Conservation (phyloP, 495 filamentous ascomycete species). For the Penicillium psychrofluorescens region DNA sequence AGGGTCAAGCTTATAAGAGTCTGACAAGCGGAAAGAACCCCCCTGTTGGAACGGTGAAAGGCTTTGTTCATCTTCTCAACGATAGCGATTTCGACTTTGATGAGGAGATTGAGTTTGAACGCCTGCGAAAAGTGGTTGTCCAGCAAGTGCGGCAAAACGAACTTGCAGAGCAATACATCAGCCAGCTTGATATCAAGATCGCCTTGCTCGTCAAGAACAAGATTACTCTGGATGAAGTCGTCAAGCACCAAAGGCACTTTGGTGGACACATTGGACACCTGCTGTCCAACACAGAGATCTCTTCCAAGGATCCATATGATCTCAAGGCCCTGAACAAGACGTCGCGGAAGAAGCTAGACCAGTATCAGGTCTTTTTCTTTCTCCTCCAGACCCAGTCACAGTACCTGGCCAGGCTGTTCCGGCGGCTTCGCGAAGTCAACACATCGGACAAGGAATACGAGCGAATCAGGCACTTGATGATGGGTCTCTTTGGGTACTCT, state of each 20-base stretch:
- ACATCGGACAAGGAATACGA: constrained; percentile 89
- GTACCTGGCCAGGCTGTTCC: constrained; percentile 85
- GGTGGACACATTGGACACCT: constrained; percentile 85
- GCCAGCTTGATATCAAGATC: constrained; percentile 98
- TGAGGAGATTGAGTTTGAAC: constrained; percentile 94
- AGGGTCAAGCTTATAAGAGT: constrained; percentile 96
- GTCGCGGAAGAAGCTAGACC: constrained; percentile 86
- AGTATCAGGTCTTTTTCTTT: constrained; percentile 97
- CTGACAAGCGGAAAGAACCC: constrained; percentile 95
- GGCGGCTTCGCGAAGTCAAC: constrained; percentile 72
- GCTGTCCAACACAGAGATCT: constrained; percentile 77
- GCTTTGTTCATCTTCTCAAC: constrained; percentile 95
- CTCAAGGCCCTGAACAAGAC: constrained; percentile 96
- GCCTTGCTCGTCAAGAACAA: constrained; percentile 98
- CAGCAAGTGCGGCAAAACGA: constrained; percentile 97
- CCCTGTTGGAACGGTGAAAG: constrained; percentile 91
- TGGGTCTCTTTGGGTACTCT: constrained; percentile 95
- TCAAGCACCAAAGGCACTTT: constrained; percentile 94
- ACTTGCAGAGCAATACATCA: constrained; percentile 93
- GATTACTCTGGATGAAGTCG: constrained; percentile 96
- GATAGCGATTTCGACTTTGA: constrained; percentile 99
- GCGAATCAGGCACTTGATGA: constrained; percentile 83
- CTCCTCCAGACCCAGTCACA: constrained; percentile 94
- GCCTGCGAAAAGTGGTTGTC: constrained; percentile 85
- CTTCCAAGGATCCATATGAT: constrained; percentile 88